Evolutionary conservation across 2,329 filamentous ascomycete genomes (phyloP), one percentile per base, ranked within the genome.

Genomic region (Botrytis squamosa): DNA sequence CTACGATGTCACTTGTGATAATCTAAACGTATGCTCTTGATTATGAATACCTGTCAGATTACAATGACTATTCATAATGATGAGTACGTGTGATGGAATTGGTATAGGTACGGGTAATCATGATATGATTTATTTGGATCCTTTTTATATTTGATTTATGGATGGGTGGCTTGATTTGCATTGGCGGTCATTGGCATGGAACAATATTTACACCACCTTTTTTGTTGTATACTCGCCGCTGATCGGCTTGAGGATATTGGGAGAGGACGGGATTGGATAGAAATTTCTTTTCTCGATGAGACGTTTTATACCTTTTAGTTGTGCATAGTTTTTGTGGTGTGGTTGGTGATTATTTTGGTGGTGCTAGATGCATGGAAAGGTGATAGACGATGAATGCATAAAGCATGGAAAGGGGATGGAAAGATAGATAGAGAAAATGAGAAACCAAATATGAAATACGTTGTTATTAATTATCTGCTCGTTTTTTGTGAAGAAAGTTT

Each of bases 161-260:
- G 70, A 55, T 49, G n/a, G 36, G n/a, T 71, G 44, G 25, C 22
- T 63, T 62, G 38, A 25, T n/a, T 62, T 62, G 59, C 52, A 40
- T 66, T 36, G 16, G 52, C 52, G n/a, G 52, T 57, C 52, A 57
- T 29, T 38, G 49, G 44, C 38, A 68, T 10, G 65, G 42, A 55
- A 55, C 49, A 55, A 46, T 46, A 46, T 25, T 60, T 20, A 46
- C 25, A 40, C 38, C 14, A 18, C 68, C 40, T 49, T 52, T 40
- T 42, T 42, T 72, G 52, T 22, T 60, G 16, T 70, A 60, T 72
- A 68, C 63, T 72, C 70, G 70, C 70, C 70, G 70, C 70, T 25
- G 70, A 72, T 68, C 63, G 70, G 70, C 63, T 68, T 72, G 70
- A 72, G 70, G 14, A 38, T 68, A 60, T 68, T 33, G 49, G 49